Evolutionary conservation across 495 filamentous ascomycete genomes (phyloP), one percentile per base, ranked within the genome.

Genomic region (Xylaria bambusicola): DNA sequence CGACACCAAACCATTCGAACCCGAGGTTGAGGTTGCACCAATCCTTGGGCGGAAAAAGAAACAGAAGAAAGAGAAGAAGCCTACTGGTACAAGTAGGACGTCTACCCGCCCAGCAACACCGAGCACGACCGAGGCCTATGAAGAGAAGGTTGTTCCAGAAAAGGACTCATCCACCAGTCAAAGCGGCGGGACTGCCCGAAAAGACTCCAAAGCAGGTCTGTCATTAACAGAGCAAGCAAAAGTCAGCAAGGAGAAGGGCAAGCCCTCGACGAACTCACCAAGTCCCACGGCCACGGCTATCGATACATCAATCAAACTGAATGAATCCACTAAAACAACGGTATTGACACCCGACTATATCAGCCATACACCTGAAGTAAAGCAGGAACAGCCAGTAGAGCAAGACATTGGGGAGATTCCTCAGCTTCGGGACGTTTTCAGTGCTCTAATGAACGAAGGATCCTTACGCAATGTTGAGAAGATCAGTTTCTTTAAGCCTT

Each of bases 1-100:
- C 6, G 75, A 79, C 40, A 66, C 74, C 12, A 80, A 84, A 58
- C 87, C 91, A 61, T 73, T 78, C 4, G 79, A 83, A 49, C 58
- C 73, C 21, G 74, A 81, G 31, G 83, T 87, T 40, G 89, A 93
- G 62, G 82, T 83, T 45, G 91, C 84, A 0, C 91, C 92, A 2
- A 94, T 97, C 40, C 75, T 94, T 38, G 90, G 90, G 27, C 78
- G 92, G 36, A 95, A 95, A 76, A 93, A 93, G 75, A 97, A 97
- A 77, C 85, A 91, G 64, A 94, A 91, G 78, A 95, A 93, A 75
- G 81, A 83, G 33, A 79, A 77, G 53, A 71, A 72, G 61, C 66
- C 45, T 26, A 20, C 54, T 24, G 55, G 55, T 3, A 45, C 54
- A 24, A 73, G 70, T 61, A 62, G 57, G 65, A 58, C 23, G 73